Percentiles rank a stretch among this genome's conserved stretches.
Evolutionary conservation across 352 stramenopile species (phyloP).

Genomic region (Saprolegnia parasitica): DNA sequence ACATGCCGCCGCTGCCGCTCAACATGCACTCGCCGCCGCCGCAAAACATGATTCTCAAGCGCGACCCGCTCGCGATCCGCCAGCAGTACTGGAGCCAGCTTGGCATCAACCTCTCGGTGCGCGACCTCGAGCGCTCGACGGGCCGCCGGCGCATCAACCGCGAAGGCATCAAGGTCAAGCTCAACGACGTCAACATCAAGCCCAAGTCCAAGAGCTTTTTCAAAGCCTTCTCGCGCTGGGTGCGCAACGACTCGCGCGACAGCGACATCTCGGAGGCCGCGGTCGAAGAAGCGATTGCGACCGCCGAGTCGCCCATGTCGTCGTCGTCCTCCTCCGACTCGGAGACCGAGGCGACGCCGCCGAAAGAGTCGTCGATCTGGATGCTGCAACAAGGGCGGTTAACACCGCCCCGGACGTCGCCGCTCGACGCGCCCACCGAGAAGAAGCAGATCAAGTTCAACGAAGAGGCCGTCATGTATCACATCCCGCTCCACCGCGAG

Average conservation of each 20-base stretch:
- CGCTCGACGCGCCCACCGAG: conserved; percentile 18
- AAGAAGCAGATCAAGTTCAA: conserved; percentile 53
- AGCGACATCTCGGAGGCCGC: conserved; percentile 30
- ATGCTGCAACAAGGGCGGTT: conserved; percentile 20
- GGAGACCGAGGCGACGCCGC: neutral
- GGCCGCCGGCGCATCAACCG: conserved; percentile 54
- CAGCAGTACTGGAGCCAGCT: conserved; percentile 85
- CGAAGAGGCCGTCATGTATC: conserved; percentile 80
- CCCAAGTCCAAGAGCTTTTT: conserved; percentile 61
- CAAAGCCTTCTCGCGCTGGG: conserved; percentile 80
- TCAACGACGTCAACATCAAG: conserved; percentile 58
- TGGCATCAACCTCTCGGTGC: conserved; percentile 71
- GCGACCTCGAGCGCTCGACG: conserved; percentile 74
- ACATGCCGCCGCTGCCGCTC: conserved; percentile 19
- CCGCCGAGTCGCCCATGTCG: conserved; percentile 7
- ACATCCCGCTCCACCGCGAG: conserved; percentile 77
- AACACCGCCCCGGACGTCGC: conserved; percentile 14
- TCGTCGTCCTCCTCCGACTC: neutral
- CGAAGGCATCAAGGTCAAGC: conserved; percentile 64
- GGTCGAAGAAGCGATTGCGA: neutral
- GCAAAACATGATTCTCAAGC: conserved; percentile 38
- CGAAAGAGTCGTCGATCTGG: conserved; percentile 9
- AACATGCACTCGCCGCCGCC: conserved; percentile 15
- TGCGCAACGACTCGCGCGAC: conserved; percentile 41
- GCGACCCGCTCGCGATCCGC: conserved; percentile 77